A percentile compares a stretch with the other conserved stretches of the same genome.
These are phyloP conservation scores for Ganoderma lucidum DNA, from an alignment of 1,284 basidiomycete genomes.

Conservation along the genomic window DNA sequence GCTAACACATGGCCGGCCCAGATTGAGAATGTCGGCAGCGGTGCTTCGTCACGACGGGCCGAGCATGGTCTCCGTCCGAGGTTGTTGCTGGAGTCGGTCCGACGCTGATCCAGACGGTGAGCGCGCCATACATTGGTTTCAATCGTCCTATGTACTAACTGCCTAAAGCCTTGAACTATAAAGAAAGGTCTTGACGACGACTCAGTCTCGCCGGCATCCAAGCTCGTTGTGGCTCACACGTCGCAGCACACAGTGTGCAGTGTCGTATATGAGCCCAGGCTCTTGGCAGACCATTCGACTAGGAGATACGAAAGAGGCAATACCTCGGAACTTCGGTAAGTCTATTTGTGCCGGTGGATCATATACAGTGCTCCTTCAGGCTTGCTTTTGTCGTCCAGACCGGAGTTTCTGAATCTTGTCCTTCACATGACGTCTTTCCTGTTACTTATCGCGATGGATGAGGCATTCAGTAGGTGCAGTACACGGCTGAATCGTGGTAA, in stretches of 20 bases:
- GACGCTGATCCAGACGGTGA: neutral
- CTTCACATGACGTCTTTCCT: neutral
- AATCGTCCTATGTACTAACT: neutral
- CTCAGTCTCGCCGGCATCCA: neutral
- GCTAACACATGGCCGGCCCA: too few relatives aligned
- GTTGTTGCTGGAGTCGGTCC: conserved; percentile 1
- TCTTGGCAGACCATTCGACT: neutral
- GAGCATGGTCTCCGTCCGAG: conserved; percentile 4
- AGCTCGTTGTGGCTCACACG: neutral
- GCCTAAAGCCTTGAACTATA: neutral
- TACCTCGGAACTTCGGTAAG: conserved; percentile 1
- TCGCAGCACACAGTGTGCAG: neutral
- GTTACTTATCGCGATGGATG: neutral
- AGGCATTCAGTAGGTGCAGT: neutral
- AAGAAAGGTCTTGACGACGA: neutral
- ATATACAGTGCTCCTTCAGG: neutral
- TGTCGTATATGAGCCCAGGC: too few relatives aligned
- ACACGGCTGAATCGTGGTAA: conserved; percentile 1
- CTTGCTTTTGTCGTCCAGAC: neutral
- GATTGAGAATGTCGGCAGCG: neutral
- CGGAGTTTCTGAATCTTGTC: neutral
- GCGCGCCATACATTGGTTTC: neutral
- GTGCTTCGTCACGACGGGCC: neutral
- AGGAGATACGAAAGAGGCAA: conserved; percentile 1
- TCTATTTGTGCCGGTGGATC: neutral